These are phyloP conservation scores for Starmerella bacillaris DNA, from an alignment of 805 yeast species.

Conservation along the genomic window DNA sequence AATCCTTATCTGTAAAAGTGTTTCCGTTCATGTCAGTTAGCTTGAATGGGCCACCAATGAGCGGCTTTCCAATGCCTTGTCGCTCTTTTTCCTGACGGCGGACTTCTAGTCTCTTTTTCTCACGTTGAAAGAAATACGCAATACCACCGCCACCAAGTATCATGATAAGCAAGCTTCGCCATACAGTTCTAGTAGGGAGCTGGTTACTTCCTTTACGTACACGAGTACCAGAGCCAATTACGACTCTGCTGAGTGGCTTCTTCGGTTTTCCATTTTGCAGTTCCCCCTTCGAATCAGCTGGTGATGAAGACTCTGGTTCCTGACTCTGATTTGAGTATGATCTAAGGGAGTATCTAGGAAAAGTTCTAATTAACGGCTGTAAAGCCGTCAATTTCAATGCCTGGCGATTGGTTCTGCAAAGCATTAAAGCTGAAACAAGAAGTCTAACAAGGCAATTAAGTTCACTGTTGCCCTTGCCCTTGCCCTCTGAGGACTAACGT, in stretches of 20 bases:
- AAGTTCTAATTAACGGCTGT: too few species aligned
- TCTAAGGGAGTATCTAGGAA: too few species aligned
- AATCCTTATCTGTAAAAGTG: slow-evolving; percentile 56
- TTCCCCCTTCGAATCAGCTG: too few species aligned
- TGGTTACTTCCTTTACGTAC: slow-evolving; percentile 23
- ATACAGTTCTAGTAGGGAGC: slow-evolving; percentile 31
- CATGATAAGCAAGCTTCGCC: slow-evolving; percentile 65
- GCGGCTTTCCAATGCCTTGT: slow-evolving; percentile 78
- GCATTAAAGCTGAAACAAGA: too few species aligned
- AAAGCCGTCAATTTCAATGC: too few species aligned
- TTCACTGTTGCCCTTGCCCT: too few species aligned
- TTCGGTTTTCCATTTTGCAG: slow-evolving; percentile 20
- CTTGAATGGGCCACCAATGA: slow-evolving; percentile 78
- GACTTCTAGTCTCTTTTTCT: slow-evolving; percentile 55
- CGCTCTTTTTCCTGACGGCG: slow-evolving; percentile 70
- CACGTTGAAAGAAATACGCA: slow-evolving; percentile 52
- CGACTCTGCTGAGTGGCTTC: slow-evolving; percentile 64
- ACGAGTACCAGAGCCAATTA: slow-evolving; percentile 39
- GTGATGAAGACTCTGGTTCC: too few species aligned
- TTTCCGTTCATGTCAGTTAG: slow-evolving; percentile 55
- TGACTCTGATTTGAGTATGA: too few species aligned
- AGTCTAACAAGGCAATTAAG: too few species aligned
- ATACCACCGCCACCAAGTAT: slow-evolving; percentile 51
- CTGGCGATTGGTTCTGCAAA: too few species aligned
- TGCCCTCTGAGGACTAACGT: too few species aligned